Evolutionary conservation across 1,139 yeast genomes (phyloP), one percentile per base, ranked within the genome.

Genomic region (Diutina ranongensis): DNA sequence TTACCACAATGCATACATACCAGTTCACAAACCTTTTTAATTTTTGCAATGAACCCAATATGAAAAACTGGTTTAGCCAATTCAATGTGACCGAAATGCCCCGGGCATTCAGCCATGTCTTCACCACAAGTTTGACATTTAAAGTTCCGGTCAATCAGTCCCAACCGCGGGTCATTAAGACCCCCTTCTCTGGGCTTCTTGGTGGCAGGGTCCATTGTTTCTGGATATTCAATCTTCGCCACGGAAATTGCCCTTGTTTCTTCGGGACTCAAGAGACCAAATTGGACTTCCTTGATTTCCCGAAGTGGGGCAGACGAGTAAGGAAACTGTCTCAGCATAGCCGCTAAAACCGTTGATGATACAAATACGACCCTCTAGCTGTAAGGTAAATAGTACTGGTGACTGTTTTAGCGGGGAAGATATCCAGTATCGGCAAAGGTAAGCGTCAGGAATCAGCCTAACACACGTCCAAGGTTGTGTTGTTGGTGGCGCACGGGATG

Each of bases 1-100:
- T 89, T 92, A 59, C 98, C 98, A 72, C 99, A 94, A 67, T 94
- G 96, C 86, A 89, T 88, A 71, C 99, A 94, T 40, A 92, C 92
- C 65, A 94, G 84, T 64, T 94, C 98, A 64, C 95, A 84, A 38
- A 87, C 87, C 63, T 94, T 94, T 61, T 92, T 94, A 59, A 94
- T 89, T 61, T 87, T 89, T 47, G 94, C 80, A 57, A 92, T 80
- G 63, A 87, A 92, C 44, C 95, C 98, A 62, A 94, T 87, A 65
- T 94, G 98, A 65, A 94, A 92, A 31, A 94, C 98, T 10, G 99
- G 98, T 62, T 89, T 92, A 34, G 98, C 97, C 53, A 94, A 74
- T 62, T 94, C 98, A 50, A 94, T 94, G 61, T 94, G 98, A 54
- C 99, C 99, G 67, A 94, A 94, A 69, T 94, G 99, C 49, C 99